phyloP scores from a whole-genome alignment of 495 filamentous ascomycete species.

The Hapsidospora chrysogenum region DNA sequence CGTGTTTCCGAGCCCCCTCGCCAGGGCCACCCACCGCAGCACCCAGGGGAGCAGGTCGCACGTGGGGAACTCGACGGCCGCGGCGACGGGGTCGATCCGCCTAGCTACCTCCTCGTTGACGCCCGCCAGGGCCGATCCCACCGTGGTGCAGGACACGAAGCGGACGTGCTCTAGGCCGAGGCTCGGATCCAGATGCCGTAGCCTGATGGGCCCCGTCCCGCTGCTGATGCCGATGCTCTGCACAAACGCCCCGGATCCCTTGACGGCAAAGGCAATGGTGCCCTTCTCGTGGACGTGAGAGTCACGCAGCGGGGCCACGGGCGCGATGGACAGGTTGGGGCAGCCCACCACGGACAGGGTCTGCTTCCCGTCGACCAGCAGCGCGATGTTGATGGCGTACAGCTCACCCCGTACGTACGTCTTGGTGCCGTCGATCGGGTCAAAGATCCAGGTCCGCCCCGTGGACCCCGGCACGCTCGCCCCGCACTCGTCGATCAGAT shows the following conservation, averaged over 20 bases:
- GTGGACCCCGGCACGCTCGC: slow-evolving; percentile 21
- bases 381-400: slow-evolving; percentile 35
- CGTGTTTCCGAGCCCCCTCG: slow-evolving; percentile 40
- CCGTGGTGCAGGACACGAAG: slow-evolving; percentile 20
- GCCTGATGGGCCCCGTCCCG: slow-evolving; percentile 6
- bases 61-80: slow-evolving; percentile 26
- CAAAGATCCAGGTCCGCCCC: slow-evolving; percentile 44
- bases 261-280: slow-evolving; percentile 37
- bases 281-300: slow-evolving; percentile 34
- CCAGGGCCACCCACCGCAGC: slow-evolving; percentile 44
- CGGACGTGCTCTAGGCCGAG: slow-evolving; percentile 16
- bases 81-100: slow-evolving; percentile 9
- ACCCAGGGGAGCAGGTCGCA: slow-evolving; percentile 47
- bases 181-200: slow-evolving; percentile 10
- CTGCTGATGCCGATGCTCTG: slow-evolving; percentile 18
- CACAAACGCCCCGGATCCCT: slow-evolving; percentile 37
- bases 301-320: slow-evolving; percentile 13
- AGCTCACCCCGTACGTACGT: slow-evolving; percentile 46
- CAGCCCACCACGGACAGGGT: slow-evolving; percentile 33
- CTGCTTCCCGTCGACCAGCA: slow-evolving; percentile 19
- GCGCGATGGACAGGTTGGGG: slow-evolving; percentile 34
- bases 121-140: slow-evolving; percentile 23
- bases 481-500: slow-evolving; percentile 44
- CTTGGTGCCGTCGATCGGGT: slow-evolving; percentile 57
- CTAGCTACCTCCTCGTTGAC: slow-evolving; percentile 30